Evolutionary conservation across 169 alveolate species (phyloP).

Genomic region (Besnoitia besnoiti): DNA sequence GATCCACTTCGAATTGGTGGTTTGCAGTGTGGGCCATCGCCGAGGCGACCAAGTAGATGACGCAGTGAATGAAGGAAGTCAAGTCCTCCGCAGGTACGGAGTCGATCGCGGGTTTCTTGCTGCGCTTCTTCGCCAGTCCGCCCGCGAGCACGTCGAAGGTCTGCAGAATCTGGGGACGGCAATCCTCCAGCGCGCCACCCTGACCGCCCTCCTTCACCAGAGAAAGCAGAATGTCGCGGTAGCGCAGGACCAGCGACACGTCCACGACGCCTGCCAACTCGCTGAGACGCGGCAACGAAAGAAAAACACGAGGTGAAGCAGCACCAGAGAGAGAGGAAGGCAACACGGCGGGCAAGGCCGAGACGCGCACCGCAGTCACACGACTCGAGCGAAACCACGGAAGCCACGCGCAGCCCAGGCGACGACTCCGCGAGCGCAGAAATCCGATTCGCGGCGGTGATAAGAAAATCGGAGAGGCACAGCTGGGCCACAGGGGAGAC

Average conservation of each 20-base stretch:
- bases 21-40: background rate
- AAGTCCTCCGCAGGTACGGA: background rate
- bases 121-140: conserved; percentile 5
- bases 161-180: conserved; percentile 18
- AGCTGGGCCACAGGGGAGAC: too few relatives aligned
- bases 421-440: too few relatives aligned
- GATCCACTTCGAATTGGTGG: background rate
- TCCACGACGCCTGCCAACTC: conserved; percentile 42
- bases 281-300: background rate
- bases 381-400: background rate
- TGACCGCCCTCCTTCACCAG: background rate
- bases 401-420: too few relatives aligned
- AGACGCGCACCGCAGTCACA: too few relatives aligned
- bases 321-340: background rate
- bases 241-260: conserved; percentile 9
- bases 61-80: conserved; percentile 24
- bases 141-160: background rate
- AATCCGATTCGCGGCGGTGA: too few relatives aligned
- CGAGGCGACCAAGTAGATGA: background rate
- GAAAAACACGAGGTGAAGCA: background rate
- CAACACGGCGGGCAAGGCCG: background rate
- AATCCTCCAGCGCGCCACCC: background rate
- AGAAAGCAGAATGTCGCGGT: background rate
- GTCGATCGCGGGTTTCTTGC: conserved; percentile 13
- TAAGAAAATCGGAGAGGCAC: too few relatives aligned